A percentile compares a stretch with the other conserved stretches of the same genome.
These are phyloP conservation scores for Teratosphaeria destructans DNA, from an alignment of 2,329 filamentous ascomycete species.

Conservation along the genomic window DNA sequence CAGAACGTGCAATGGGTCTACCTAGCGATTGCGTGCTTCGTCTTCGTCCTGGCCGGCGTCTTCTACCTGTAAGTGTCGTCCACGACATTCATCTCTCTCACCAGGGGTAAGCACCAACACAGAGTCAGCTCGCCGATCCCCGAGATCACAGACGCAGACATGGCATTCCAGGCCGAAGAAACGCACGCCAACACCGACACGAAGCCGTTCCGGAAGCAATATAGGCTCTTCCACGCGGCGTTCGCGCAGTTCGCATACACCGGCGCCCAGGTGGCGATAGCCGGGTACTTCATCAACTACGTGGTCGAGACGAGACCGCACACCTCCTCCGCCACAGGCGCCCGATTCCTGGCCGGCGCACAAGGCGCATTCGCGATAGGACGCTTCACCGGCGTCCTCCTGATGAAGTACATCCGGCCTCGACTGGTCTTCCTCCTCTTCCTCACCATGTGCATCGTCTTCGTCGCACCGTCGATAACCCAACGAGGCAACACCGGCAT, in stretches of 20 bases:
- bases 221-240: constrained; percentile 64
- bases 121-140: constrained; percentile 33
- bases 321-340: constrained; percentile 46
- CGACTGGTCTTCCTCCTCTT: constrained; percentile 63
- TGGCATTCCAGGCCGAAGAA: constrained; percentile 41
- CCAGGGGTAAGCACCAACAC: not conserved
- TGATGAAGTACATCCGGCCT: constrained; percentile 58
- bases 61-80: constrained; percentile 42
- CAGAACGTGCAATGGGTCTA: constrained; percentile 56
- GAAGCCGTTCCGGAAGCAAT: constrained; percentile 49
- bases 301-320: constrained; percentile 47
- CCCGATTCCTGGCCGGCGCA: constrained; percentile 63
- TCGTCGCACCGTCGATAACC: constrained; percentile 45
- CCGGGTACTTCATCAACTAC: constrained; percentile 57
- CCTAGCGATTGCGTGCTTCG: constrained; percentile 51
- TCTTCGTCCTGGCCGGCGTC: constrained; percentile 45
- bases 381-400: constrained; percentile 54
- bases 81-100: not conserved
- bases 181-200: constrained; percentile 24
- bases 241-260: constrained; percentile 70
- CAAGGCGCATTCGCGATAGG: constrained; percentile 64
- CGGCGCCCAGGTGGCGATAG: constrained; percentile 35
- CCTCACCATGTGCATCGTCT: constrained; percentile 48
- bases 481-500: constrained; percentile 41
- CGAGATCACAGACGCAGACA: constrained; percentile 52